These are phyloP conservation scores for Miscanthus lutarioriparius DNA, from an alignment of 176 grass and related monocot genomes.

Conservation along the genomic window DNA sequence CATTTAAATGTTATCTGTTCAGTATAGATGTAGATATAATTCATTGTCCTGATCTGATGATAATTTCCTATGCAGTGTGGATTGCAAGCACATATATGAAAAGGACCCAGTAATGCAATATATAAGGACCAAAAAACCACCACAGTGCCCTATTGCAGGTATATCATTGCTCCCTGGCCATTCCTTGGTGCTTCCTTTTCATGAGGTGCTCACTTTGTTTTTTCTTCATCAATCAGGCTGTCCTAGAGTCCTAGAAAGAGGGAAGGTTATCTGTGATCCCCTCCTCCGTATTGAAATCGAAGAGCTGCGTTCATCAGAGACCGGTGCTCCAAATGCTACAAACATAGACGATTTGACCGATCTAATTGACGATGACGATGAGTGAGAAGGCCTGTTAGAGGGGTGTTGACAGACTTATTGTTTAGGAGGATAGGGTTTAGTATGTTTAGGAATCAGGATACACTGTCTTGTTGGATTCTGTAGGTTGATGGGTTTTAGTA, in stretches of 20 bases:
- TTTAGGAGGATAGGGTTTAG: not conserved
- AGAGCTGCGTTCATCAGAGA: constrained; percentile 50
- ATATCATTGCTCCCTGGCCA: not conserved
- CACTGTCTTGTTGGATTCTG: not conserved
- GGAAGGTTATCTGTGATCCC: constrained; percentile 59
- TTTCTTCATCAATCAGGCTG: constrained; percentile 51
- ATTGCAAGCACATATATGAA: constrained; percentile 90
- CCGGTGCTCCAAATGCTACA: constrained; percentile 22
- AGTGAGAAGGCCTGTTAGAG: not conserved
- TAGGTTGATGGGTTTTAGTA: not conserved
- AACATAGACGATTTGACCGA: constrained; percentile 74
- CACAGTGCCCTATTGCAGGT: constrained; percentile 80
- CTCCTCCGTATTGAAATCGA: constrained; percentile 76
- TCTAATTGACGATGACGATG: constrained; percentile 42
- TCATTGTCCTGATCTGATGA: not conserved
- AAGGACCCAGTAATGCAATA: constrained; percentile 56
- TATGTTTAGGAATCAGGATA: not conserved
- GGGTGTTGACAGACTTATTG: not conserved
- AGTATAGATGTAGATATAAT: not conserved
- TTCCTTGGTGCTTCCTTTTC: constrained; percentile 3
- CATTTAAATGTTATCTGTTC: not conserved
- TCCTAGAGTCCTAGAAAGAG: constrained; percentile 48
- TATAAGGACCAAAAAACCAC: constrained; percentile 50
- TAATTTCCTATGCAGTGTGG: constrained; percentile 52
- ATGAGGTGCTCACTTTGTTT: not conserved